Base-by-base conservation (phyloP, 1,139 yeast species). In the Starmera stellimalicola region DNA sequence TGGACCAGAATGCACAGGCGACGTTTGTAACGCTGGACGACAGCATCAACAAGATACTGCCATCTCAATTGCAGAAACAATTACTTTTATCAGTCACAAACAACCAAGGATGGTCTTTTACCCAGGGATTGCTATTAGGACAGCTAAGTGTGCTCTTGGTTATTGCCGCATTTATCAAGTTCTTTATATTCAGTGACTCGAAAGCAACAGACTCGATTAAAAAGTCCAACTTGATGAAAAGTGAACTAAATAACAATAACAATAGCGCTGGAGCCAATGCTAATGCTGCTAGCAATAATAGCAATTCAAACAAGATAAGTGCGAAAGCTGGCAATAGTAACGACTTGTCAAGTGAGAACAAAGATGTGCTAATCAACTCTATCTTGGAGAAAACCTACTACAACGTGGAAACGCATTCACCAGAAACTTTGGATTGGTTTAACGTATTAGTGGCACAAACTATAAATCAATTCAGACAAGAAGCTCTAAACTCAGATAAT, bases 391-490 rank as follows among this genome's bases (percentile, higher is more conserved):
- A 87, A 51, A 87, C 96, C 0, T 87, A 85, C 52, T 93, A 93
- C 55, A 85, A 91, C 51, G 96, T 91, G 2, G 76, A 78, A 29
- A 77, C 77, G 17, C 98, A 93, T 54, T 65, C 79, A 3, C 73
- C 96, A 0, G 99, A 91, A 60, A 80, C 95, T 0, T 62, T 91
- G 36, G 98, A 91, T 55, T 91, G 99, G 98, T 85, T 91, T 54
- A 91, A 91, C 48, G 97, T 91, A 1, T 63, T 91, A 31, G 71
- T 91, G 16, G 98, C 96, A 0, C 97, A 93, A 53, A 79, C 88
- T 5, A 78, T 91, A 17, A 74, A 85, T 16, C 95, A 88, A 47
- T 69, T 87, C 39, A 68, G 99, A 39, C 70, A 77, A 16, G 97
- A 91, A 53, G 97, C 97, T 0, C 60, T 84, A 39, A 66, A 73